Conservation (phyloP, 148 eudicot species). For the Cornus kousa region DNA sequence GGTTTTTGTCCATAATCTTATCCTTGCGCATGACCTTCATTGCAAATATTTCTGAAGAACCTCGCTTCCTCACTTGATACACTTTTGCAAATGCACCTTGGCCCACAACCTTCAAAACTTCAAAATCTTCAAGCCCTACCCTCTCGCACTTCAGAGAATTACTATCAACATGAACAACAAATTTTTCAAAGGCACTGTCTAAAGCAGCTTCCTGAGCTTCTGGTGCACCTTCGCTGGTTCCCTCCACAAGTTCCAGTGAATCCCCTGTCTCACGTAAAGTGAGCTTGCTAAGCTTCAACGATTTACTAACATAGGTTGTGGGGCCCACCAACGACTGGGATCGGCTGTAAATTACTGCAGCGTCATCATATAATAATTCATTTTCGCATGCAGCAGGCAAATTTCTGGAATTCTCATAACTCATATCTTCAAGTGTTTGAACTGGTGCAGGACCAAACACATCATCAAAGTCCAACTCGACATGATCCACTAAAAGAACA, state of each 20-base stretch:
- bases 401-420: conserved; percentile 21
- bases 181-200: conserved; percentile 6
- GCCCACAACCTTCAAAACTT: conserved; percentile 47
- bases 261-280: conserved; percentile 28
- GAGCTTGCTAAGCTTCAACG: conserved; percentile 44
- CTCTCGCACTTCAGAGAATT: neutral
- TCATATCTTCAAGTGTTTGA: conserved; percentile 11
- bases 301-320: conserved; percentile 34
- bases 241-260: conserved; percentile 20
- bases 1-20: conserved; percentile 33
- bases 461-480: conserved; percentile 26
- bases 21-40: conserved; percentile 58
- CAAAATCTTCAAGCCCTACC: conserved; percentile 39
- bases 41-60: conserved; percentile 30
- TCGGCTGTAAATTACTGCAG: conserved; percentile 41
- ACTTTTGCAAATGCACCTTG: conserved; percentile 46
- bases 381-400: conserved; percentile 19
- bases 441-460: conserved; percentile 30
- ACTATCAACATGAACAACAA: conserved; percentile 22
- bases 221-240: conserved; percentile 13
- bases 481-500: neutral
- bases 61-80: conserved; percentile 37
- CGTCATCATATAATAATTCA: conserved; percentile 40
- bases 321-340: conserved; percentile 62
- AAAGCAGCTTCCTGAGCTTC: conserved; percentile 21